Evolutionary conservation across 169 alveolate genomes (phyloP).

Genomic region (Plasmodium gaboni): DNA sequence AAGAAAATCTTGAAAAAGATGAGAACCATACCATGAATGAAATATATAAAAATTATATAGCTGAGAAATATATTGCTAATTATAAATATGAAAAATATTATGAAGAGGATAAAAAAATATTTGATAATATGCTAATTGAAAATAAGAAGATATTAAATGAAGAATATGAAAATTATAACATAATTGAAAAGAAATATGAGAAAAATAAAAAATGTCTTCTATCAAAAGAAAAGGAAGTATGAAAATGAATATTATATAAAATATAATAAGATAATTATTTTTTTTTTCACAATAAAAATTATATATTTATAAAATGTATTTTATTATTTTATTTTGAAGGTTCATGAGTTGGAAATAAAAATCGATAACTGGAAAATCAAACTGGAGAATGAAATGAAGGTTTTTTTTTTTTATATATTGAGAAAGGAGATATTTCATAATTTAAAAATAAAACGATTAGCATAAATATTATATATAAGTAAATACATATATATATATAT

Average conservation of each 20-base stretch:
- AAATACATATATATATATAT: too few species aligned
- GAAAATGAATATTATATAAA: not conserved
- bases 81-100: conserved; percentile 32
- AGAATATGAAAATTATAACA: conserved; percentile 21
- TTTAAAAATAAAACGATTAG: not conserved
- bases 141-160: conserved; percentile 23
- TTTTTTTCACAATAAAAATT: not conserved
- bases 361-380: conserved; percentile 58
- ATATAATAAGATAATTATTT: not conserved
- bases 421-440: too few species aligned
- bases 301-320: not conserved
- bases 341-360: conserved; percentile 47
- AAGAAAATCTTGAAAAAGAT: conserved; percentile 24
- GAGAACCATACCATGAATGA: conserved; percentile 41
- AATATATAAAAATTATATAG: conserved; percentile 46
- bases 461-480: too few species aligned
- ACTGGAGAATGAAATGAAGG: conserved; percentile 50
- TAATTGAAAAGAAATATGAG: conserved; percentile 28
- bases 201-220: conserved; percentile 1
- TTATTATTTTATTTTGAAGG: conserved; percentile 9
- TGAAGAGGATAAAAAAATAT: conserved; percentile 22
- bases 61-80: conserved; percentile 45
- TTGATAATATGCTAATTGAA: conserved; percentile 15
- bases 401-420: not conserved
- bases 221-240: conserved; percentile 53